Evolutionary conservation across 176 grass and related monocot species (phyloP), one percentile per base, ranked within the genome.

Genomic region (Calamus simplicifolius): DNA sequence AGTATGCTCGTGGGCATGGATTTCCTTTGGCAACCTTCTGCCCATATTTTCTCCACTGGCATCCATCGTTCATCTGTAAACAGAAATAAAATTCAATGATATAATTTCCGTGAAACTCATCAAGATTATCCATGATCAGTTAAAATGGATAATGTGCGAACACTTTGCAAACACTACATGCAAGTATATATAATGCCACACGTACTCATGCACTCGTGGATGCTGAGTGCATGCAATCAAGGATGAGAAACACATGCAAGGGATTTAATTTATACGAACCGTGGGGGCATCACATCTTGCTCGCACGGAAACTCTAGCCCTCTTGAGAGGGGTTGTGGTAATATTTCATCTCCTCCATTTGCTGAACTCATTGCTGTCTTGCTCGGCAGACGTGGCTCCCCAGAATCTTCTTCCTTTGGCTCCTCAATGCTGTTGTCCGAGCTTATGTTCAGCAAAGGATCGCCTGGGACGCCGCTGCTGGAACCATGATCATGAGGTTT

Each of bases 341-440:
- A 59, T 16, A 28, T 25, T 18, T 18, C 57, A 13, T 59, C 14
- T 6, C 29, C 57, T 8, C 2, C 57, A 59, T 59, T 16, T 12
- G 48, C 31, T 21, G 16, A 50, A 29, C 16, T 66, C 29, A 64
- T 52, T 3, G n/a, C 5, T 16, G 31, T 17, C 67, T 68, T 58
- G 49, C 17, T 63, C 1, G 59, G 51, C 17, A 29, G 13, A 29
- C 59, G 31, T 19, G 58, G 68, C 62, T 56, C 51, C 49, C 57
- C 49, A 15, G 29, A 23, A 61, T 77, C 52, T n/a, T 13, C 35
- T 43, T 61, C 56, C 57, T 69, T 48, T 0, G 55, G 19, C 52
- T 60, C 67, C 6, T 79, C 64, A n/a, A 69, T 69, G 19, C 56
- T 77, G 54, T 69, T 52, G n/a, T 69, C 74, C 3, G 49, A 48